Percentiles rank a stretch among this genome's conserved stretches.
Conservation (phyloP, 208 protist genomes). For the Leishmania aethiopica region DNA sequence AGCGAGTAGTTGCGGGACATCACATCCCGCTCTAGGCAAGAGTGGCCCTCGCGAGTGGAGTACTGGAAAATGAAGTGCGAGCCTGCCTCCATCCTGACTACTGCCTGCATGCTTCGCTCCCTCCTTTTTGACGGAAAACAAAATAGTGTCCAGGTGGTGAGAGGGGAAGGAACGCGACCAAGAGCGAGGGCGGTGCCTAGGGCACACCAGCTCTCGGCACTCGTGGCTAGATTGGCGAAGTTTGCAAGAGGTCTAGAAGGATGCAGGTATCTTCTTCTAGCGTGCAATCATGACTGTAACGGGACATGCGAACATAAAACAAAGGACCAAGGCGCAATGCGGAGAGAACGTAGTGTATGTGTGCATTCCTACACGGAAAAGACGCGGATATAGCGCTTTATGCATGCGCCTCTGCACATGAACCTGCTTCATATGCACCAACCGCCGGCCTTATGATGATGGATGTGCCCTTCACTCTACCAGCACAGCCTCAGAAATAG, state of each 20-base stretch:
- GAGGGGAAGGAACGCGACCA: neutral
- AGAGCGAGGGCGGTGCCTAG: neutral
- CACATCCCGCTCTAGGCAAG: conserved; percentile 15
- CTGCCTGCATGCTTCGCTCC: neutral
- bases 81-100: neutral
- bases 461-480: neutral
- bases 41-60: conserved; percentile 7
- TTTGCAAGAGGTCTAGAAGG: neutral
- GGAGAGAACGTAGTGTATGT: neutral
- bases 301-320: neutral
- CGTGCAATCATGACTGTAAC: neutral
- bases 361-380: neutral
- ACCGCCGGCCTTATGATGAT: neutral
- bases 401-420: neutral
- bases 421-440: neutral
- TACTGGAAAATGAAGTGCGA: conserved; percentile 16
- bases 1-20: conserved; percentile 17
- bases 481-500: neutral
- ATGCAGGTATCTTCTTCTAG: neutral
- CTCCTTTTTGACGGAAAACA: neutral
- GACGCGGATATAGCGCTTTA: neutral
- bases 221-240: neutral
- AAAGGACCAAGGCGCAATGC: neutral
- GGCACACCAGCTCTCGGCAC: neutral
- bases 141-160: neutral